Evolutionary conservation across 1,284 basidiomycete species (phyloP).

Genomic region (Neonothopanus nambi): DNA sequence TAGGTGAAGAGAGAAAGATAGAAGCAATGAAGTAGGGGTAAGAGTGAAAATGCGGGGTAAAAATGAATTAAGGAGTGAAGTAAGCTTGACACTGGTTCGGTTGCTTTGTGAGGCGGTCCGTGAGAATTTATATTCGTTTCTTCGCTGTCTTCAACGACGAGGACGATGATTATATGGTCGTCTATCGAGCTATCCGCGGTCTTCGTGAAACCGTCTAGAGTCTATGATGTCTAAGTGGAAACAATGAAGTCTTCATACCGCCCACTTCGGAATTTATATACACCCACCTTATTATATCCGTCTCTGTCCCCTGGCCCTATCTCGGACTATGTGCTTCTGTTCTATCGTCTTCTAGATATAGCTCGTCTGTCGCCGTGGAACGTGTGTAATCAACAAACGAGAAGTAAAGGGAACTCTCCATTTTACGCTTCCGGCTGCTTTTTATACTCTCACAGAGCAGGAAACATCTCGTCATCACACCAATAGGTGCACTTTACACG

Average conservation of each 20-base stretch:
- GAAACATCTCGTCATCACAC: too few relatives aligned
- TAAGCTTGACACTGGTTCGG: too few relatives aligned
- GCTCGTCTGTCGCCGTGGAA: too few relatives aligned
- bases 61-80: not conserved
- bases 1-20: constrained; percentile 2
- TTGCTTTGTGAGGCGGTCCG: not conserved
- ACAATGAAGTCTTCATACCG: not conserved
- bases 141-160: not conserved
- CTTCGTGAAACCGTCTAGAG: not conserved
- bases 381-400: not conserved
- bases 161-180: not conserved
- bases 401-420: not conserved
- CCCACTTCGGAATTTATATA: too few relatives aligned
- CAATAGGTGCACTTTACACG: too few relatives aligned
- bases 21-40: constrained; percentile 10
- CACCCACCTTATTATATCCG: too few relatives aligned
- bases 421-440: too few relatives aligned
- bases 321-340: too few relatives aligned
- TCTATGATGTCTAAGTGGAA: not conserved
- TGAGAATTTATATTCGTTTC: constrained; percentile 1
- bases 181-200: not conserved
- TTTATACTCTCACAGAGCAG: too few relatives aligned
- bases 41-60: constrained; percentile 6
- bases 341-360: too few relatives aligned
- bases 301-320: too few relatives aligned